phyloP scores from a whole-genome alignment of 2,329 filamentous ascomycete species.

The Tolypocladium ophioglossoides region DNA sequence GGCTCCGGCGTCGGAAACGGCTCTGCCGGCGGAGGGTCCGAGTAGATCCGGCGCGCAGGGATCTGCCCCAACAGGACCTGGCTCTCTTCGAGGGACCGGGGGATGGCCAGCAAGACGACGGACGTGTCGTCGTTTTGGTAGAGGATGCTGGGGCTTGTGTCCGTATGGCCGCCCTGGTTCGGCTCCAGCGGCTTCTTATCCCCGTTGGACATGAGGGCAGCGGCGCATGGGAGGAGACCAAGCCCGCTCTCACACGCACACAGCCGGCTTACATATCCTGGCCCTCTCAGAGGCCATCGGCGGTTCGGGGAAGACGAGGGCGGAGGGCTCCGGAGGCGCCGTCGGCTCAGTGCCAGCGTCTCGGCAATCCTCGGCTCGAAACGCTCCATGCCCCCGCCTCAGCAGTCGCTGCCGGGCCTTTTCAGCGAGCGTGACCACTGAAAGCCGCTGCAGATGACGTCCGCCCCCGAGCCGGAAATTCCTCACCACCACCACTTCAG shows the following conservation, averaged over 20 bases:
- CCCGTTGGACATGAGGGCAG: background rate
- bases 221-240: background rate
- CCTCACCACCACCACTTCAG: background rate
- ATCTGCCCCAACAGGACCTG: conserved; percentile 38
- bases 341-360: background rate
- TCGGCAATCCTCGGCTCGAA: conserved; percentile 10
- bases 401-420: background rate
- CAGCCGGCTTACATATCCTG: background rate
- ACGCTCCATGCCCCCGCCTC: background rate
- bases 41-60: conserved; percentile 32
- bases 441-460: conserved; percentile 7
- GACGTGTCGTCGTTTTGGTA: conserved; percentile 25
- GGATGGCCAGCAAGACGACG: conserved; percentile 56
- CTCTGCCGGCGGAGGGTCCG: conserved; percentile 27
- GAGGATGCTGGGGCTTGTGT: conserved; percentile 16
- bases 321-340: background rate
- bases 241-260: no score
- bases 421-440: conserved; percentile 5
- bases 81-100: conserved; percentile 55
- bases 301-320: background rate
- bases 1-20: conserved; percentile 45
- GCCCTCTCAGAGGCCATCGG: background rate
- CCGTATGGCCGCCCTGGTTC: background rate
- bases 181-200: background rate
- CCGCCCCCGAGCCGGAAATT: conserved; percentile 1